A percentile compares a stretch with the other conserved stretches of the same genome.
Evolutionary conservation across 2,329 filamentous ascomycete genomes (phyloP).

Genomic region (Phoma sp.): DNA sequence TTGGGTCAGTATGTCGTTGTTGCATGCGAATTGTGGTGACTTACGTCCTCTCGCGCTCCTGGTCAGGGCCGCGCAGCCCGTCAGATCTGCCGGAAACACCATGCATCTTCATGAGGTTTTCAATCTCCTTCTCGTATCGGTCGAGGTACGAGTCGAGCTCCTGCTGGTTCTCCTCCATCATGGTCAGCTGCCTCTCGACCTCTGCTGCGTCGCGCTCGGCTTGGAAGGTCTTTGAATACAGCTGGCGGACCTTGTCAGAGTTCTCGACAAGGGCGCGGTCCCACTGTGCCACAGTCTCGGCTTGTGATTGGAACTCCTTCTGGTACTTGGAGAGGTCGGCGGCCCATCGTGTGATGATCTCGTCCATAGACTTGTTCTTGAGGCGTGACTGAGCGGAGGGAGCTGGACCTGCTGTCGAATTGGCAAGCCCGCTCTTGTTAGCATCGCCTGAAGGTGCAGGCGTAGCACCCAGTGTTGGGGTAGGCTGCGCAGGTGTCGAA

Average conservation of each 20-base stretch:
- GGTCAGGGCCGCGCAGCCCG: constrained; percentile 83
- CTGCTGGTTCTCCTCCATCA: constrained; percentile 90
- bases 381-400: constrained; percentile 83
- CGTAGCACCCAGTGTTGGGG: constrained; percentile 27
- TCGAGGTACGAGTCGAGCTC: constrained; percentile 89
- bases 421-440: constrained; percentile 59
- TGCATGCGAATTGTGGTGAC: constrained; percentile 34
- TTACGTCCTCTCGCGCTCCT: constrained; percentile 91
- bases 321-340: constrained; percentile 95
- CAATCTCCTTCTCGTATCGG: constrained; percentile 88
- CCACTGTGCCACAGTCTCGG: constrained; percentile 86
- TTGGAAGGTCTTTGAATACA: constrained; percentile 91
- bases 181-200: constrained; percentile 87
- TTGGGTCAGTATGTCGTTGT: constrained; percentile 7
- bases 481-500: constrained; percentile 25
- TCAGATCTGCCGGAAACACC: constrained; percentile 68
- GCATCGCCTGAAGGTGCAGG: constrained; percentile 29
- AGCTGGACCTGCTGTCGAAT: constrained; percentile 79
- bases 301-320: constrained; percentile 93
- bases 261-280: constrained; percentile 93
- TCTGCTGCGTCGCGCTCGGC: constrained; percentile 92
- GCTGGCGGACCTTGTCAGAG: constrained; percentile 89
- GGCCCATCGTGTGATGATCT: constrained; percentile 97
- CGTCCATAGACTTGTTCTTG: constrained; percentile 99
- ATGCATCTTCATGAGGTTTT: constrained; percentile 89